phyloP scores from a whole-genome alignment of 2,329 filamentous ascomycete genomes.

The Pseudohalonectria lignicola region DNA sequence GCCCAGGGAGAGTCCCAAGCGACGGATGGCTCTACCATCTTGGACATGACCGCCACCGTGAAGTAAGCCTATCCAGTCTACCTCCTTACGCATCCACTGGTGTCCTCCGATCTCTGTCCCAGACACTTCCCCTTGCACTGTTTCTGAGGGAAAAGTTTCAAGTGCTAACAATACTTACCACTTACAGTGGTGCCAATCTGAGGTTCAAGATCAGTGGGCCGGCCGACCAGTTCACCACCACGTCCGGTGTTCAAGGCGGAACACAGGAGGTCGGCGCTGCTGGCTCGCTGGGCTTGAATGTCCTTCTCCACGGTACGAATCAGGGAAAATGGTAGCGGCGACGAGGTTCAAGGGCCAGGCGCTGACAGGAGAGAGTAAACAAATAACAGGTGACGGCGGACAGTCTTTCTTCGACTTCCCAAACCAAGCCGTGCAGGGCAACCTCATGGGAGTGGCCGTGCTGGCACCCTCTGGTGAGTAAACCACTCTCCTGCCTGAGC shows the following conservation, averaged over 20 bases:
- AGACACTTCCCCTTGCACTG: too few relatives aligned
- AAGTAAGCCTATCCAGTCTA: conserved; percentile 26
- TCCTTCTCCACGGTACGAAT: conserved; percentile 37
- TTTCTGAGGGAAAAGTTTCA: too few relatives aligned
- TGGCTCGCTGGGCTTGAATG: conserved; percentile 37
- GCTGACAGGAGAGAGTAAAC: too few relatives aligned
- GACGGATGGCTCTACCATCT: conserved; percentile 41
- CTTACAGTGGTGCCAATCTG: conserved; percentile 35
- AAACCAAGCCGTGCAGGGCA: conserved; percentile 38
- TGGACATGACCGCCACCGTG: conserved; percentile 42
- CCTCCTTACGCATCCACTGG: too few relatives aligned
- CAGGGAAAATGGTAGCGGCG: neutral
- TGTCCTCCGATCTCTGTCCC: too few relatives aligned
- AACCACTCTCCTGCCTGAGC: neutral
- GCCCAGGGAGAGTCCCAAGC: conserved; percentile 28
- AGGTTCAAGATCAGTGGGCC: conserved; percentile 46
- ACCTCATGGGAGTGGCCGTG: conserved; percentile 39
- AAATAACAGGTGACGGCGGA: conserved; percentile 34
- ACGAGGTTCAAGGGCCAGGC: too few relatives aligned
- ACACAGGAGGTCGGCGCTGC: conserved; percentile 15
- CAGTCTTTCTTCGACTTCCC: conserved; percentile 48
- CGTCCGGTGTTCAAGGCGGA: conserved; percentile 36
- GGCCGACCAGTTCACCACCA: conserved; percentile 38
- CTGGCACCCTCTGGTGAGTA: conserved; percentile 30
- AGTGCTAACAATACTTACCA: too few relatives aligned